Evolutionary conservation across 2,329 filamentous ascomycete genomes (phyloP).

Genomic region (Penicillium occitanis): DNA sequence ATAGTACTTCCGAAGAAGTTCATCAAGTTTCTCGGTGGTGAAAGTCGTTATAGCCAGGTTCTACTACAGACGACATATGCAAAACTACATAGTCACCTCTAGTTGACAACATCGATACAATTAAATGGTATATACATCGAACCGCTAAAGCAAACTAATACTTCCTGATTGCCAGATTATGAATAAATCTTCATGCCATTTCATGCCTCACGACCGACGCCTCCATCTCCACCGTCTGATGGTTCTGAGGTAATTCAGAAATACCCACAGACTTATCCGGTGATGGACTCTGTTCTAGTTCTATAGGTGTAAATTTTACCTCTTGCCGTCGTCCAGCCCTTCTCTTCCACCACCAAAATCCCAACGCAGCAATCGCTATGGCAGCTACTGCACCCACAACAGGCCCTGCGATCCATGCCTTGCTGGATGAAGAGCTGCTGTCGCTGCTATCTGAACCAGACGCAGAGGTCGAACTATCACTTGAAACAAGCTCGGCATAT

Average conservation of each 20-base stretch:
- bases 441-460: background rate
- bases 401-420: conserved; percentile 15
- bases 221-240: background rate
- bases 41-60: background rate
- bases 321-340: background rate
- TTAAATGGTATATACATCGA: background rate
- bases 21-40: too few relatives aligned
- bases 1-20: background rate
- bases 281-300: background rate
- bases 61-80: background rate
- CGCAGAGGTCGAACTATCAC: background rate
- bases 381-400: conserved; percentile 7
- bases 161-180: background rate
- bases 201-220: conserved; percentile 5
- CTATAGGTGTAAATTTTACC: background rate
- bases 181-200: background rate
- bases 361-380: background rate
- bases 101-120: background rate
- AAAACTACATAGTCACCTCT: background rate
- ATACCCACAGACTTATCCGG: background rate
- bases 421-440: background rate
- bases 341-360: background rate
- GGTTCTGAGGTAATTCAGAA: background rate
- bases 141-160: background rate
- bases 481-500: background rate